Evolutionary conservation across 805 yeast genomes (phyloP).

Genomic region (Blastobotrys americana): DNA sequence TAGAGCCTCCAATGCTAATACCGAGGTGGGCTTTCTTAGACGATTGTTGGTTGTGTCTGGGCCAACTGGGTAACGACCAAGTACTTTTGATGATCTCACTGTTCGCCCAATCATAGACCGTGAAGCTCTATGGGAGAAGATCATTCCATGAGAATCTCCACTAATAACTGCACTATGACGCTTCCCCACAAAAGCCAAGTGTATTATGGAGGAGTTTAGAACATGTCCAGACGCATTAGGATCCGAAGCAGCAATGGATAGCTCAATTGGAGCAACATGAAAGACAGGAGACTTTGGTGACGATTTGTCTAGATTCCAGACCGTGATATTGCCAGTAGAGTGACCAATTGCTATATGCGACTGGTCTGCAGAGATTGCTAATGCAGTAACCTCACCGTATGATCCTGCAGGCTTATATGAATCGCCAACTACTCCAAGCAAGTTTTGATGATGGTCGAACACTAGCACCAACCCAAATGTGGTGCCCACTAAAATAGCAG

Average conservation of each 20-base stretch:
- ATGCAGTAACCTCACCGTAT: slow-evolving; percentile 44
- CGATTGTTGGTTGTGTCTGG: slow-evolving; percentile 1
- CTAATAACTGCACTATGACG: slow-evolving; percentile 51
- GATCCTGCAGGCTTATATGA: slow-evolving; percentile 26
- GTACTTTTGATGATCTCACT: slow-evolving; percentile 41
- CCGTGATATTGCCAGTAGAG: slow-evolving; percentile 50
- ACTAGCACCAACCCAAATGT: slow-evolving; percentile 54
- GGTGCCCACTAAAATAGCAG: slow-evolving; percentile 54
- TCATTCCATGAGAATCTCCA: slow-evolving; percentile 49
- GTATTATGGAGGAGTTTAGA: slow-evolving; percentile 34
- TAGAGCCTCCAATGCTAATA: slow-evolving; percentile 42
- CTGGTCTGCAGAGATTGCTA: slow-evolving; percentile 63
- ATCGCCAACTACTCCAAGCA: slow-evolving; percentile 39
- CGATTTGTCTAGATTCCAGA: slow-evolving; percentile 55
- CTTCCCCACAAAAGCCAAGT: slow-evolving; percentile 42
- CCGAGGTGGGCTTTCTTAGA: slow-evolving; percentile 26
- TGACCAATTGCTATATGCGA: slow-evolving; percentile 64
- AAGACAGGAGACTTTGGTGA: slow-evolving; percentile 6
- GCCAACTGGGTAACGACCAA: slow-evolving; percentile 40
- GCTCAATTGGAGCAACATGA: neutral
- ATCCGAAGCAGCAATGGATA: slow-evolving; percentile 27
- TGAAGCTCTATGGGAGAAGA: slow-evolving; percentile 57
- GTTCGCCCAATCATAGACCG: slow-evolving; percentile 48
- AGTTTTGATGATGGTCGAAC: slow-evolving; percentile 61
- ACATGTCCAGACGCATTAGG: slow-evolving; percentile 35